Base-by-base conservation (phyloP, 345 rosid species). In the Streptanthus diversifolius region DNA sequence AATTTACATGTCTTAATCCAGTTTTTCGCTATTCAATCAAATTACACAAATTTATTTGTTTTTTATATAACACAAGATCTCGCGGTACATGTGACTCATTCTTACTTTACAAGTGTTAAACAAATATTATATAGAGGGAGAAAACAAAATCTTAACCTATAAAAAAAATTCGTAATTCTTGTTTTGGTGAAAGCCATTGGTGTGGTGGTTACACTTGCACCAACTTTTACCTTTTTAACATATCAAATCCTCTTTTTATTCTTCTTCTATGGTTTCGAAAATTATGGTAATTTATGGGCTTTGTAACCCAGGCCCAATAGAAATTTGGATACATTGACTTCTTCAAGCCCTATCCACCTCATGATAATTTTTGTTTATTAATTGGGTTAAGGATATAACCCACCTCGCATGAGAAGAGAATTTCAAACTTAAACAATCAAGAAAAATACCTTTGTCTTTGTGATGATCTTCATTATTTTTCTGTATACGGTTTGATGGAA, bases 161-260 rank as follows among this genome's bases (percentile, higher is more conserved):
- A 55, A 55, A 19, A 8, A 59, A 37, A 22, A 39, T 13, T 21
- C 65, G 14, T 39, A 37, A 22, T 33, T 9, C 30, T 17, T 35
- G 43, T 57, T 55, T 32, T 56, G 41, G 39, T 55, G 19, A 7
- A 33, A 33, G 43, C 27, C 24, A 57, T 60, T 37, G 30, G 17
- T 60, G 44, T 21, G 48, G 65, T 60, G 22, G 65, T 40, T 61
- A 41, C 51, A 61, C 48, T 37, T 60, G 0, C 19, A 39, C 66
- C 66, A 40, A 22, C 13, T 51, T 51, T 25, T 49, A 21, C 54
- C 0, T 13, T 52, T 32, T 47, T 19, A 2, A 53, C 35, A 9
- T 3, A 58, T 5, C 44, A 60, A 21, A 21, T 37, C 29, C 10
- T 35, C 11, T 35, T 5, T 1, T 19, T 35, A 1, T 35, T 32